A percentile compares a stretch with the other conserved stretches of the same genome.
Evolutionary conservation across 208 protist genomes (phyloP).

Genomic region (Tritrichomonas musculus): DNA sequence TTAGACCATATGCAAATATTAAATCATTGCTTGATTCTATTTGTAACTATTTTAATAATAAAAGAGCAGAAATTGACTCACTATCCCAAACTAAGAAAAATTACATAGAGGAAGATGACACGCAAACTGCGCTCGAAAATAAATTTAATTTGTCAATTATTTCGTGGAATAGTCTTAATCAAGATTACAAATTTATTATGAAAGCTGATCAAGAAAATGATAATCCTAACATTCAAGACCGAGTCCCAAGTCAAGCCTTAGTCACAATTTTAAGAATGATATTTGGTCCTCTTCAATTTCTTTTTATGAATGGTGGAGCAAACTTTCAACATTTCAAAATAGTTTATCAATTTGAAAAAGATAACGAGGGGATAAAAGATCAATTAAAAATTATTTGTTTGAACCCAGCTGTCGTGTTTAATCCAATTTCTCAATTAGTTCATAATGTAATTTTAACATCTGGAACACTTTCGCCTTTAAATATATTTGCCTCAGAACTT

Average conservation of each 20-base stretch:
- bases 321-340: background rate
- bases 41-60: background rate
- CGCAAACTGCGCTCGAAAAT: background rate
- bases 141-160: background rate
- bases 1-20: background rate
- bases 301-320: background rate
- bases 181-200: background rate
- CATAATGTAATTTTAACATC: slow-evolving; percentile 5
- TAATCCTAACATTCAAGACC: background rate
- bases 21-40: background rate
- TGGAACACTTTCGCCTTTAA: background rate
- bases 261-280: background rate
- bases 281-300: background rate
- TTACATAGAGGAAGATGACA: background rate
- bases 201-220: background rate
- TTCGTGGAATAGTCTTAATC: background rate
- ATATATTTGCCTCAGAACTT: background rate
- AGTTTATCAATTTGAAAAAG: background rate
- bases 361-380: background rate
- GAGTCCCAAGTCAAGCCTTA: background rate
- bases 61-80: background rate
- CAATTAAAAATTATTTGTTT: background rate
- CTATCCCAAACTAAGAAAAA: background rate
- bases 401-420: background rate
- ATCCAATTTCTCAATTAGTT: background rate